A percentile compares a stretch with the other conserved stretches of the same genome.
Conservation (phyloP, 495 filamentous ascomycete species). For the Gamarada debralockiae region DNA sequence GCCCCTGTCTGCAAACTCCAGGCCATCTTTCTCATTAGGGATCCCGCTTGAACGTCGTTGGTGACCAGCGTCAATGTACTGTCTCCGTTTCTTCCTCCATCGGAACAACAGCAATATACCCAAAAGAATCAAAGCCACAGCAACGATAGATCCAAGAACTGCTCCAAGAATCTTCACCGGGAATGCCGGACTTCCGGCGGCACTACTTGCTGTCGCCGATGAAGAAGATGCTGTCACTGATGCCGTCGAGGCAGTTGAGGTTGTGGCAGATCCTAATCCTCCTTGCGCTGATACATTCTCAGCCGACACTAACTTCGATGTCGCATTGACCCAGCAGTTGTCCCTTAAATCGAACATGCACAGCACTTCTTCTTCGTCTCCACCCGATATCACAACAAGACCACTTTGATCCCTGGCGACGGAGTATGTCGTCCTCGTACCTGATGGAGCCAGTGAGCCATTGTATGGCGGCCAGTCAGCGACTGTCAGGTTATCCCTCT, state of each 20-base stretch:
- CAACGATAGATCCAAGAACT: constrained; percentile 74
- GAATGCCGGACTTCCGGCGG: constrained; percentile 3
- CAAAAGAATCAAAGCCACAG: constrained; percentile 64
- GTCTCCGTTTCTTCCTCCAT: constrained; percentile 45
- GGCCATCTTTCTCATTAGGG: constrained; percentile 43
- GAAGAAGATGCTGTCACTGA: constrained; percentile 27
- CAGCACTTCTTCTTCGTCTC: constrained; percentile 59
- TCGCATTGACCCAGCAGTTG: constrained; percentile 81
- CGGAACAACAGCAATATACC: constrained; percentile 64
- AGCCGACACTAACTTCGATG: constrained; percentile 51
- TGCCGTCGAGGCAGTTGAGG: constrained; percentile 34
- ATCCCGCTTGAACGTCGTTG: constrained; percentile 45
- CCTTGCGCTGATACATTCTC: constrained; percentile 30
- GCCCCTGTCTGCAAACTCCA: constrained; percentile 50
- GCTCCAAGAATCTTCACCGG: constrained; percentile 63
- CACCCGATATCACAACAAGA: constrained; percentile 74
- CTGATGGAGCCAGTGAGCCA: constrained; percentile 60
- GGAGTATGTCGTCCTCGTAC: constrained; percentile 43
- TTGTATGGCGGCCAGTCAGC: constrained; percentile 79
- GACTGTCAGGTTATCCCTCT: constrained; percentile 35
- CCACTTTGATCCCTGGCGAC: constrained; percentile 48
- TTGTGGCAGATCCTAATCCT: constrained; percentile 32
- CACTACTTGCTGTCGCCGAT: constrained; percentile 29
- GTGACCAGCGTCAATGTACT: constrained; percentile 41
- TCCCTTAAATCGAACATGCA: constrained; percentile 75